Conservation (phyloP, 768 basidiomycete species). For the Crassisporium funariophilum region DNA sequence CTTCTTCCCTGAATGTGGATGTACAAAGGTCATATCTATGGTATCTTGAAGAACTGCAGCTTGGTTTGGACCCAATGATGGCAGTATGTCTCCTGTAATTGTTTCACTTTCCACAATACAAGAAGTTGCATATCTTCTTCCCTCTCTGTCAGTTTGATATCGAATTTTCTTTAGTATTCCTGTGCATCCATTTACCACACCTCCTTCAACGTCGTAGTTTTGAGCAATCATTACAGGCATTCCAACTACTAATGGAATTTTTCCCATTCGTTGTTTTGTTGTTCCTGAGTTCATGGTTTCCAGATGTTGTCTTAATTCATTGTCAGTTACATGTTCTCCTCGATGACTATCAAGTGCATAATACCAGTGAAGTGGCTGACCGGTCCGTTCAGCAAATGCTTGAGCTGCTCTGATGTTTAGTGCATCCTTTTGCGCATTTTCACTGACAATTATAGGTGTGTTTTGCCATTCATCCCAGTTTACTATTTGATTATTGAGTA, state of each 20-base stretch:
- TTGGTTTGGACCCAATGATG: conserved; percentile 15
- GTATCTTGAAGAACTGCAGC: conserved; percentile 25
- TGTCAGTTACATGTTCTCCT: conserved; percentile 11
- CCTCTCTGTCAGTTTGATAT: conserved; percentile 20
- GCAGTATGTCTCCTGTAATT: conserved; percentile 12
- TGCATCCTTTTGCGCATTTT: conserved; percentile 37
- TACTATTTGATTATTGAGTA: conserved; percentile 5
- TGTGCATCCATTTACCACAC: conserved; percentile 37
- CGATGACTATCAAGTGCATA: conserved; percentile 24
- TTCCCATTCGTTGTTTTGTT: conserved; percentile 31
- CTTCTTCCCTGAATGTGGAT: conserved; percentile 20
- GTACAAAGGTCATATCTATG: conserved; percentile 15
- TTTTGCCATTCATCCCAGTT: conserved; percentile 24
- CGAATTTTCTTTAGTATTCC: conserved; percentile 27
- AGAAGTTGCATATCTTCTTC: conserved; percentile 17
- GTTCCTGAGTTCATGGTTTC: conserved; percentile 21
- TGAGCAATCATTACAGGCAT: conserved; percentile 41
- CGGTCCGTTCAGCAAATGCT: conserved; percentile 25
- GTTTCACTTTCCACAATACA: conserved; percentile 25
- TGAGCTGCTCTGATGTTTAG: conserved; percentile 30
- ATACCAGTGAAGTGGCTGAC: conserved; percentile 27
- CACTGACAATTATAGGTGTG: conserved; percentile 37
- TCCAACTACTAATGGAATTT: conserved; percentile 36
- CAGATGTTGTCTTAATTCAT: conserved; percentile 9
- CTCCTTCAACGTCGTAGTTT: conserved; percentile 40